These are phyloP conservation scores for Hypoxylon intermedium DNA, from an alignment of 495 filamentous ascomycete species.

Conservation along the genomic window DNA sequence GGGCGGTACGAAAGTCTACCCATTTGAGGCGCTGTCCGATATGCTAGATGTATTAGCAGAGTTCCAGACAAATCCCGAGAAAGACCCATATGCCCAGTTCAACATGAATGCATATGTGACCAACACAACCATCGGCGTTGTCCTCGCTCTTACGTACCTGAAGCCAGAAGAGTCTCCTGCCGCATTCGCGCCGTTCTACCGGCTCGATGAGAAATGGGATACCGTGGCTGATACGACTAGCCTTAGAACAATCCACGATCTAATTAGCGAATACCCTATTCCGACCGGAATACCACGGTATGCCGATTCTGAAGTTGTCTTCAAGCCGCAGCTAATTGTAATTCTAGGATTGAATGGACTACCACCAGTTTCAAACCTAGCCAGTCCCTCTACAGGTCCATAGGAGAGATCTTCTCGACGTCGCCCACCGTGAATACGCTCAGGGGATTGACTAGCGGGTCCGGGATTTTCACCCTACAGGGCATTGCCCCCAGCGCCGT, in stretches of 20 bases:
- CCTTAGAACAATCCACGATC: background rate
- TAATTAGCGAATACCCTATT: background rate
- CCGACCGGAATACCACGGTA: background rate
- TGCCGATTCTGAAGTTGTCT: background rate
- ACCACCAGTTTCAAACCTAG: background rate
- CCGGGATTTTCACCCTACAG: background rate
- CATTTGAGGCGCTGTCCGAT: background rate
- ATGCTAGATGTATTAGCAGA: background rate
- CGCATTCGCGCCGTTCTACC: background rate
- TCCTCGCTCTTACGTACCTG: background rate
- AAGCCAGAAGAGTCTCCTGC: background rate
- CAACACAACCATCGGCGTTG: background rate
- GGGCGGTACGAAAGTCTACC: background rate
- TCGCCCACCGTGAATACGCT: background rate
- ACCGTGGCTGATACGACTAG: background rate
- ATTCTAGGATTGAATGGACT: background rate
- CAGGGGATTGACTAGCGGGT: background rate
- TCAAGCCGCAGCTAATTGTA: background rate
- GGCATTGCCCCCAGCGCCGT: background rate
- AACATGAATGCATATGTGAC: background rate
- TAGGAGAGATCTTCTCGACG: background rate
- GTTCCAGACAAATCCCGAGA: background rate
- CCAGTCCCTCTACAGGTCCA: background rate
- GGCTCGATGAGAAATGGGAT: no score
- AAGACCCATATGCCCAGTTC: background rate